Percentiles rank a stretch among this genome's conserved stretches.
These are phyloP conservation scores for Mortierella sp. DNA, from an alignment of 371 early-diverging fungal genomes.

Conservation along the genomic window DNA sequence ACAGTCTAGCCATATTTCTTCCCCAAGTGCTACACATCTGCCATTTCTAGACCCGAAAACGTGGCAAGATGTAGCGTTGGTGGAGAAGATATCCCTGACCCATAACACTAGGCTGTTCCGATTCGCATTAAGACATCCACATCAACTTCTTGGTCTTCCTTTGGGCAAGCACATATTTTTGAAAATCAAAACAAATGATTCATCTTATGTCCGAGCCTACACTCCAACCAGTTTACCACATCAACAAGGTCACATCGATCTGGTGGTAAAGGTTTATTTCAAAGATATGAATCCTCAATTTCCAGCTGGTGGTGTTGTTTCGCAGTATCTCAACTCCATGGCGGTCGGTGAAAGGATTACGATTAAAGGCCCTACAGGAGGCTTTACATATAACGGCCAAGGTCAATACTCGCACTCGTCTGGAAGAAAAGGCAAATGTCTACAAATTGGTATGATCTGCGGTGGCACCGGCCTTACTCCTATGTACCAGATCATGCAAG, in stretches of 20 bases:
- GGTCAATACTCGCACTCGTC: conserved; percentile 42
- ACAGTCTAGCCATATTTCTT: conserved; percentile 8
- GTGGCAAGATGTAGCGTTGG: conserved; percentile 58
- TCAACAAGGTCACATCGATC: conserved; percentile 62
- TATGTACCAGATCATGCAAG: conserved; percentile 65
- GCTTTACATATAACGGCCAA: conserved; percentile 62
- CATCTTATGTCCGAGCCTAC: conserved; percentile 69
- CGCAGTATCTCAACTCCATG: conserved; percentile 64
- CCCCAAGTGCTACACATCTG: conserved; percentile 3
- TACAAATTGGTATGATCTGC: conserved; percentile 63
- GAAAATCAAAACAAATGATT: conserved; percentile 60
- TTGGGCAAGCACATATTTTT: conserved; percentile 63
- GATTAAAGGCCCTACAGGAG: conserved; percentile 72
- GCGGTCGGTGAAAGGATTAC: conserved; percentile 67
- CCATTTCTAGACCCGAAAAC: conserved; percentile 57
- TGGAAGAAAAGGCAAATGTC: conserved; percentile 10
- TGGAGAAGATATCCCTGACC: conserved; percentile 55
- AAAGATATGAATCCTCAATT: conserved; percentile 33
- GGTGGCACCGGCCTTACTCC: conserved; percentile 81
- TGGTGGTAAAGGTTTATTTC: conserved; percentile 74
- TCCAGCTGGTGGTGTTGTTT: conserved; percentile 68
- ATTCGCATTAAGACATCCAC: conserved; percentile 55
- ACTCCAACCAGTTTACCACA: conserved; percentile 62
- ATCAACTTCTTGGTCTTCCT: conserved; percentile 60
- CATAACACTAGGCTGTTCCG: conserved; percentile 61